Base-by-base conservation (phyloP, 106 monocot genomes). In the Dioscorea alata region DNA sequence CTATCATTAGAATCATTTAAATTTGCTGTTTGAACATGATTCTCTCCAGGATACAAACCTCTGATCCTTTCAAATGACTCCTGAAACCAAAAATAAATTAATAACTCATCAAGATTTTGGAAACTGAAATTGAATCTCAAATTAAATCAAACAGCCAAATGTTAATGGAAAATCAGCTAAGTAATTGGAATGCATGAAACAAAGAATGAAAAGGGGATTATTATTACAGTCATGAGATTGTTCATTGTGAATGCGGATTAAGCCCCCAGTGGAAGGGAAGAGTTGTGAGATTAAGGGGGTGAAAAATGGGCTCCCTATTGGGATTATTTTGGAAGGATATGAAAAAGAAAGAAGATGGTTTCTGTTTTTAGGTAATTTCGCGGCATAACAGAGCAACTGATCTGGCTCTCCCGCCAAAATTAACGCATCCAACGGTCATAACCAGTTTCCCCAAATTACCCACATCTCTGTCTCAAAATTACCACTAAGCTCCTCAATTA, bases 31-130 rank as follows among this genome's bases (percentile, higher is more conserved):
- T 79, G 75, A 13, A 59, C 33, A 24, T 69, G 73, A 42, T 13
- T 42, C 60, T 82, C 84, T 76, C 81, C 88, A 0, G 84, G 75
- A n/a, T 78, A 88, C 4, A 62, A 64, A 24, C 84, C 81, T 32
- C 50, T 64, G 15, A 88, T 63, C 76, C 81, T 81, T 72, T 88
- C 88, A 65, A 88, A 88, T 2, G 88, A 88, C 70, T 84, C 88
- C 88, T 88, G 64, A 42, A 61, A 50, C n/a, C 31, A n/a, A 64
- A 13, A 12, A 51, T 17, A 50, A 58, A 10, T 10, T 2, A 33
- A 62, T 0, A 33, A 62, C 32, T 4, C 25, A 12, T 62, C 13
- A 62, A 15, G 4, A 32, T 15, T 15, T 4, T 28, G 15, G 4
- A 28, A 61, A 23, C 13, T 23, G 0, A 31, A 9, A 61, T 4